Evolutionary conservation across 139 green algal genomes (phyloP).

Genomic region (Coelastrella sp.): DNA sequence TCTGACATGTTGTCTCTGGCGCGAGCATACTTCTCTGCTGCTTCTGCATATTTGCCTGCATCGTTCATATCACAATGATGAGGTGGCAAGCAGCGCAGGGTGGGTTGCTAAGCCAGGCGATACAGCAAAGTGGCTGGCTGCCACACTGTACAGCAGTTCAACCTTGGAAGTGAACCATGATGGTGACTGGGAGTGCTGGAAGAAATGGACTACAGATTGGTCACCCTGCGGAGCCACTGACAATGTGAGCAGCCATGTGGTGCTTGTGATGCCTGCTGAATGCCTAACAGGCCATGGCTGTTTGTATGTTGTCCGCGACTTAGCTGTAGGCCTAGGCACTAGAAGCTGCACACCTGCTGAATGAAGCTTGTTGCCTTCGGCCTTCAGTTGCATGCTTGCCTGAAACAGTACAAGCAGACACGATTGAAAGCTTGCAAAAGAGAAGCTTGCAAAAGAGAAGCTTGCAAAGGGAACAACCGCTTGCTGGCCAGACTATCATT

Average conservation of each 20-base stretch:
- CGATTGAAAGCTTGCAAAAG: neutral
- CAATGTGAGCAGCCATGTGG: no score
- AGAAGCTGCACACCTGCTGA: constrained; percentile 1
- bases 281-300: neutral
- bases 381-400: constrained; percentile 67
- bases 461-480: neutral
- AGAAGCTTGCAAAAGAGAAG: no score
- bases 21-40: constrained; percentile 71
- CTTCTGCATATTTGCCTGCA: constrained; percentile 49
- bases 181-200: no score
- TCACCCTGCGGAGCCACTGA: no score
- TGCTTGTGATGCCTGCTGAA: no score
- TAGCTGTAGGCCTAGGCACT: neutral
- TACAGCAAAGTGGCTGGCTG: no score
- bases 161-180: no score
- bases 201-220: no score
- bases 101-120: no score
- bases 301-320: neutral
- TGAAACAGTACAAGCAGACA: constrained; percentile 28
- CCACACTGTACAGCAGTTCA: no score
- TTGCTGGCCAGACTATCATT: no score
- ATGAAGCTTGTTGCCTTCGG: constrained; percentile 71
- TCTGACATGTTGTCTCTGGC: constrained; percentile 63
- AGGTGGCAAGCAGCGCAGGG: no score
- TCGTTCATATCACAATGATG: neutral